A percentile compares a stretch with the other conserved stretches of the same genome.
Evolutionary conservation across 371 early-diverging fungal species (phyloP).

Genomic region (Rhizopus microsporus): DNA sequence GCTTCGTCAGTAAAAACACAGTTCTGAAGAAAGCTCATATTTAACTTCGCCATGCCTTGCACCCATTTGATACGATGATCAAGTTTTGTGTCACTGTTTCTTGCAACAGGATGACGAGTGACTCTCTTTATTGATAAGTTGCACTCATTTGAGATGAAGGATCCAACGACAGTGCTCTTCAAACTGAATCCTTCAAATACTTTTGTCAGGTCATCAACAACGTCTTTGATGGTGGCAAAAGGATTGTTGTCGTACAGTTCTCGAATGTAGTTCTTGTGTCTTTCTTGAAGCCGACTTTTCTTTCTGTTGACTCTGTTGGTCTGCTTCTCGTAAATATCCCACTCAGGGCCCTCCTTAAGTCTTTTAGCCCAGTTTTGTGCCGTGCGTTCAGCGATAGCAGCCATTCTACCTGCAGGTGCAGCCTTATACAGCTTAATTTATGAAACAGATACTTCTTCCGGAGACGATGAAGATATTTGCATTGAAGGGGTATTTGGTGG

Average conservation of each 20-base stretch:
- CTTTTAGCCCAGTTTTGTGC: constrained; percentile 15
- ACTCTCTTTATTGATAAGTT: constrained; percentile 14
- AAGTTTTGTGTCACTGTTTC: constrained; percentile 5
- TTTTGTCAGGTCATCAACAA: constrained; percentile 7
- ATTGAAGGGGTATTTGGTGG: too few species aligned
- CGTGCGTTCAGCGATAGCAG: constrained; percentile 3
- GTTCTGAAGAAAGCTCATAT: background rate
- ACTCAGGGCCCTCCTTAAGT: constrained; percentile 17
- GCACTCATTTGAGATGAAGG: constrained; percentile 14
- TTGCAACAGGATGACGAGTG: constrained; percentile 5
- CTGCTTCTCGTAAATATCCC: constrained; percentile 20
- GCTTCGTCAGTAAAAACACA: constrained; percentile 8
- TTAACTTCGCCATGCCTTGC: constrained; percentile 5
- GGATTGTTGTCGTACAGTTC: constrained; percentile 13
- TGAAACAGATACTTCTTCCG: too few species aligned
- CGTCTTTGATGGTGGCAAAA: constrained; percentile 12
- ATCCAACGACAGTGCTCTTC: constrained; percentile 9
- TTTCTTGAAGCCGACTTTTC: constrained; percentile 11
- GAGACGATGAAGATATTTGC: too few species aligned
- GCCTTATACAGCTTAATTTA: constrained; percentile 13
- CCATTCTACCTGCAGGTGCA: constrained; percentile 9
- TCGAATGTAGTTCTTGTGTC: constrained; percentile 13
- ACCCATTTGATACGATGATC: constrained; percentile 5
- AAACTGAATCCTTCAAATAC: constrained; percentile 11
- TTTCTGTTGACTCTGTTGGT: constrained; percentile 14